Base-by-base conservation (phyloP, 2,329 filamentous ascomycete species). In the Trematosphaeria pertusa region DNA sequence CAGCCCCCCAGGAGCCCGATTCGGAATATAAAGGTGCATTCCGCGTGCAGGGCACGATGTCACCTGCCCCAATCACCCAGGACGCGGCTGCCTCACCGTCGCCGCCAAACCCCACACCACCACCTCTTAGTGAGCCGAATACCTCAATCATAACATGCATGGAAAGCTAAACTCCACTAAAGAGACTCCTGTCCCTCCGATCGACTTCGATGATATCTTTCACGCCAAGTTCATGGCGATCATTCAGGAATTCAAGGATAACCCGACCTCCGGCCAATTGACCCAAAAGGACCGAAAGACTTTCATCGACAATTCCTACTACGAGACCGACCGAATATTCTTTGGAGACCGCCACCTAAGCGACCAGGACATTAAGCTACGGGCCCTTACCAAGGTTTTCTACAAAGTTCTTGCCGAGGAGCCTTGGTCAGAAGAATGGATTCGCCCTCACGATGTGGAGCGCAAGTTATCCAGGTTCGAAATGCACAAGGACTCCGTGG, bases 341-440 rank as follows among this genome's bases (percentile, higher is more conserved):
- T 72, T 67, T 33, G 64, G 60, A 14, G 46, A 46, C 32, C 65
- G 67, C 19, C 49, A 52, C 19, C 54, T 70, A 12, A 49, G 54
- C 12, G 66, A 70, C 40, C 50, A 59, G 21, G 65, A 72, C 15
- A 61, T 64, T 50, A 70, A 70, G 50, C 54, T 71, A 22, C 65
- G 65, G 43, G 67, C 69, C 31, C 61, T 72, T 6, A 71, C 67
- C 46, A 69, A 69, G 36, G 65, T 72, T 38, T 69, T 72, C 37
- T 69, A 65, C 55, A 68, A 67, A 40, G 62, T 71, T 8, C 57
- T 72, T n/a, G 66, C 67, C 9, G 69, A 72, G 26, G 67, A 72
- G 33, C 67, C 69, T 1, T 72, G 69, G 69, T 63, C 63, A 6
- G 67, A 71, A 33, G 65, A 69, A 15, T 72, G 65, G 65, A 72